phyloP scores from a whole-genome alignment of 345 rosid genomes.

The Corymbia maculata region DNA sequence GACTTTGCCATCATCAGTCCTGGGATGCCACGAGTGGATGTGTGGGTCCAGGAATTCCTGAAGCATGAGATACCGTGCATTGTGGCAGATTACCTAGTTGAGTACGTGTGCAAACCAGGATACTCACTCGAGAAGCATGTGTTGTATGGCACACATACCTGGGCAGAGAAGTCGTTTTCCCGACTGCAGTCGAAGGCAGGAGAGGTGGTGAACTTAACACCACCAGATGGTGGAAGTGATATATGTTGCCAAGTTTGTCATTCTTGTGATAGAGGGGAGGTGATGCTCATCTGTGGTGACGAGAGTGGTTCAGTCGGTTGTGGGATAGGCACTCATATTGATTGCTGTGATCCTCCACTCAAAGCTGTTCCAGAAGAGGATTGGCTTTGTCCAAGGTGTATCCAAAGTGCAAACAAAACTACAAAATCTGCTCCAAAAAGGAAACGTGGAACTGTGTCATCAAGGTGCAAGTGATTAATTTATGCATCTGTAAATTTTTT shows the following conservation, averaged over 20 bases:
- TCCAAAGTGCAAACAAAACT: neutral
- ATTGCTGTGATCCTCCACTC: constrained; percentile 65
- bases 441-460: neutral
- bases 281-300: constrained; percentile 64
- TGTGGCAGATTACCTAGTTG: constrained; percentile 81
- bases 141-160: constrained; percentile 55
- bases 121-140: constrained; percentile 76
- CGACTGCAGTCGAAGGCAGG: constrained; percentile 32
- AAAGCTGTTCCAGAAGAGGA: constrained; percentile 47
- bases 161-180: constrained; percentile 67
- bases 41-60: constrained; percentile 86
- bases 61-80: constrained; percentile 80
- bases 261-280: constrained; percentile 39
- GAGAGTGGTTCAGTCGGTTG: constrained; percentile 49
- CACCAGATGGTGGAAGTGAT: constrained; percentile 6
- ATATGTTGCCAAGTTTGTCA: constrained; percentile 40
- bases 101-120: constrained; percentile 91
- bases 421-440: constrained; percentile 5
- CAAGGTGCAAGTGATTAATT: neutral
- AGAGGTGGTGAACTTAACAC: constrained; percentile 13
- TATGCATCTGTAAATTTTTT: neutral
- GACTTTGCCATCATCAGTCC: constrained; percentile 83
- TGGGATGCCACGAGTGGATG: constrained; percentile 54
- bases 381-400: constrained; percentile 58
- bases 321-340: constrained; percentile 46